Evolutionary conservation across 2,329 filamentous ascomycete species (phyloP).

Genomic region (Lithohypha guttulata): DNA sequence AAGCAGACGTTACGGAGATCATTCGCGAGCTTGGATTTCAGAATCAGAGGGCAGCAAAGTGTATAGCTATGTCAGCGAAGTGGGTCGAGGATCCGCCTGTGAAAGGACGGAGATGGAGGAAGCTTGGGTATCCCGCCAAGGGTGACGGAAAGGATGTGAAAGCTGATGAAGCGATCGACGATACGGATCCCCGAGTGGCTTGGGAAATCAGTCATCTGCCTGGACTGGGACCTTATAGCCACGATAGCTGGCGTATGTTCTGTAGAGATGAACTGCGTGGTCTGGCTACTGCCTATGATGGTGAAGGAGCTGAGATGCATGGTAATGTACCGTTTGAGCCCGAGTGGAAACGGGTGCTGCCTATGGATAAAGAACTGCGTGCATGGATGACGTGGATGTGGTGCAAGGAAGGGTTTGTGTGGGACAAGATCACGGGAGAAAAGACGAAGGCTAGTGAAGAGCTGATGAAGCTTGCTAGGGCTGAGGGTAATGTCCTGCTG

Average conservation of each 20-base stretch:
- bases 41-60: conserved; percentile 53
- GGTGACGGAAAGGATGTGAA: conserved; percentile 40
- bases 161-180: conserved; percentile 37
- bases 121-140: conserved; percentile 44
- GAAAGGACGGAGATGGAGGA: conserved; percentile 46
- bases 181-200: conserved; percentile 41
- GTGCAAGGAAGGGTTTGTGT: conserved; percentile 74
- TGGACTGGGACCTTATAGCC: conserved; percentile 63
- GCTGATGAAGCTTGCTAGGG: conserved; percentile 29
- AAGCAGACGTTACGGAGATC: conserved; percentile 47
- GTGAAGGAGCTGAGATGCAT: conserved; percentile 35
- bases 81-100: conserved; percentile 58
- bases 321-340: conserved; percentile 51
- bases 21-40: conserved; percentile 64
- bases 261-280: conserved; percentile 69
- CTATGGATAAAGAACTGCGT: conserved; percentile 71
- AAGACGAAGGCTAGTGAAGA: conserved; percentile 31
- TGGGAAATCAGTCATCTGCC: conserved; percentile 86
- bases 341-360: conserved; percentile 81
- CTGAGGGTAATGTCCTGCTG: conserved; percentile 34
- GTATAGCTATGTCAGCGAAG: conserved; percentile 58
- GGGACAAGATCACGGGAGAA: conserved; percentile 61
- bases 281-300: conserved; percentile 55
- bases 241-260: conserved; percentile 91
- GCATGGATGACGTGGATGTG: conserved; percentile 86